Evolutionary conservation across 1,139 yeast genomes (phyloP).

Genomic region (Saccharomyces hybrid): DNA sequence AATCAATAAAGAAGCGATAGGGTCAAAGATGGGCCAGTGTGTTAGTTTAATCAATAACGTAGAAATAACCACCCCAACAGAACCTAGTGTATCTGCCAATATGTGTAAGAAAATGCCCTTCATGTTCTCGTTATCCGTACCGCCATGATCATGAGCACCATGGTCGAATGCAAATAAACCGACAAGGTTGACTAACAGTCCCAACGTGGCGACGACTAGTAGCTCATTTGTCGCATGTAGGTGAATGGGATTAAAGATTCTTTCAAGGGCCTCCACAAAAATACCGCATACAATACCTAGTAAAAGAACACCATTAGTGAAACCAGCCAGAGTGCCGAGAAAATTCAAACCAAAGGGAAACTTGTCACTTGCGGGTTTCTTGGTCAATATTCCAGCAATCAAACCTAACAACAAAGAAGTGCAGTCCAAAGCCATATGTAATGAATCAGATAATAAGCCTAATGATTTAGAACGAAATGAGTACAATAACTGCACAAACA

Average conservation of each 20-base stretch:
- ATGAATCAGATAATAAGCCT: constrained; percentile 83
- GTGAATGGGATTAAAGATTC: constrained; percentile 68
- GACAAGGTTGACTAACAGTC: constrained; percentile 78
- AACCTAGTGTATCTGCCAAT: constrained; percentile 90
- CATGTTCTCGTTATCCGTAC: constrained; percentile 68
- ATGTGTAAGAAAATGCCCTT: constrained; percentile 89
- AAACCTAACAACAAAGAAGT: constrained; percentile 82
- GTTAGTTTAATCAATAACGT: constrained; percentile 58
- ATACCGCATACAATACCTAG: constrained; percentile 87
- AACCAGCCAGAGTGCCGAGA: constrained; percentile 88
- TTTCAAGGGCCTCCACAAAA: constrained; percentile 74
- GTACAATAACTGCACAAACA: constrained; percentile 87
- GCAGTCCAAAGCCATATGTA: constrained; percentile 95
- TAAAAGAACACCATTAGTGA: constrained; percentile 82
- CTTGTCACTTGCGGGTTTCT: constrained; percentile 53
- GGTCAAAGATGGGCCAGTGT: constrained; percentile 65
- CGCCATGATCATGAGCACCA: constrained; percentile 36
- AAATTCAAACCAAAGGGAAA: constrained; percentile 83
- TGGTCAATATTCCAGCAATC: constrained; percentile 66
- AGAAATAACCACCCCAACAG: constrained; percentile 89
- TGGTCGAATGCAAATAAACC: constrained; percentile 94
- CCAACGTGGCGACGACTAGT: constrained; percentile 73
- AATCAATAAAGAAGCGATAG: constrained; percentile 81
- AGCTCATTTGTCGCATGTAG: constrained; percentile 80
- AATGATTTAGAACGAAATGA: constrained; percentile 88